Base-by-base conservation (phyloP, 192 early-diverging fungal species). In the Pecoramyces ruminantium region DNA sequence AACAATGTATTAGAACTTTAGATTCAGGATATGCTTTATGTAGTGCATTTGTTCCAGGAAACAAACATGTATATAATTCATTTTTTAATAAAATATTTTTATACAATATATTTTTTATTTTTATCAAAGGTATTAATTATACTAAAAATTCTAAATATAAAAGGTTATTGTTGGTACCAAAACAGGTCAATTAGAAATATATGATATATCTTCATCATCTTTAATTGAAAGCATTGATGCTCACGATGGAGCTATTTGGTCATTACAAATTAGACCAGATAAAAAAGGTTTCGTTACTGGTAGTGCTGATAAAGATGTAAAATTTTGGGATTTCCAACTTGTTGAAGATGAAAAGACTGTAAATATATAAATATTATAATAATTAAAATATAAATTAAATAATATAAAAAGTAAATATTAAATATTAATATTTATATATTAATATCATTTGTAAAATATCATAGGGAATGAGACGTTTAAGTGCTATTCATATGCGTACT, bases 261-360 rank as follows among this genome's bases (percentile, higher is more conserved):
- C 94, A 30, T 86, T 98, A 38, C 93, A 95, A 77, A 87, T 97
- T 34, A 91, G 90, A 28, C 94, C 95, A 14, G 96, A 99, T 80
- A 89, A 91, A 58, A 91, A 91, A 83, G 96, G 97, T 18, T 84
- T 99, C 34, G 93, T 92, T 30, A 96, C 97, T 1, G 97, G 96
- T 29, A 92, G 93, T 80, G 95, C 93, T 13, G 97, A 98, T 86
- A 95, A 97, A 83, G 90, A 94, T 79, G 95, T 99, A 82, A 98
- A 97, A 87, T 98, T 99, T 84, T 99, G 96, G 96, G 93, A 95
- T 85, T 95, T 98, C 85, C 92, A 93, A 82, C 90, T 96, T 82
- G 85, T 93, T 29, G 88, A 88, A 40, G 86, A 86, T 40, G 51
- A 67, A 67, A 82, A 84, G 38, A 84, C 86, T 29, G 29, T 80